phyloP scores from a whole-genome alignment of 805 yeast genomes.

The Cyberlindnera euphorbiiphila region DNA sequence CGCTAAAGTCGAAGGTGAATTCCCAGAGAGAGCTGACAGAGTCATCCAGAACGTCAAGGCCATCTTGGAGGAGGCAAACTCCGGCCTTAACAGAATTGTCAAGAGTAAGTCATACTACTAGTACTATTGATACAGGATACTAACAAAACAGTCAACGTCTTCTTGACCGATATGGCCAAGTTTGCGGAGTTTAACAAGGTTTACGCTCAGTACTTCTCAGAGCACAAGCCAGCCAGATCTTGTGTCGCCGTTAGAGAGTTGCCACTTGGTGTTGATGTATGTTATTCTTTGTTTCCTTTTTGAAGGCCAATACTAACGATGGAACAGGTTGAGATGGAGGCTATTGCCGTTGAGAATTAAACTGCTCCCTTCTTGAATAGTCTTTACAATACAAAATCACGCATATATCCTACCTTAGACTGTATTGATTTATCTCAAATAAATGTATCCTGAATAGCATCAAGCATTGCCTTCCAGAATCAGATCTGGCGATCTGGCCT shows the following conservation, averaged over 20 bases:
- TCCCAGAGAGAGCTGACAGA: slow-evolving; percentile 76
- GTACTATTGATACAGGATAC: slow-evolving; percentile 1
- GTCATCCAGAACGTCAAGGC: slow-evolving; percentile 62
- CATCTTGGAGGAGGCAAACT: slow-evolving; percentile 81
- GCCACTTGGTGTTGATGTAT: slow-evolving; percentile 75
- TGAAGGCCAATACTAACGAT: slow-evolving; percentile 16
- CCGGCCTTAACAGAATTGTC: slow-evolving; percentile 77
- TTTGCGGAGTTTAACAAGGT: slow-evolving; percentile 84
- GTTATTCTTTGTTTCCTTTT: slow-evolving; percentile 11
- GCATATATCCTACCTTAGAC: too few species aligned
- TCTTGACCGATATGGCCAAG: slow-evolving; percentile 84
- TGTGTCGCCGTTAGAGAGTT: slow-evolving; percentile 93
- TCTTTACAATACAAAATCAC: too few species aligned
- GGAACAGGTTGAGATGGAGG: slow-evolving; percentile 74
- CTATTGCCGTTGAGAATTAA: slow-evolving; percentile 71
- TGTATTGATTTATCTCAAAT: too few species aligned
- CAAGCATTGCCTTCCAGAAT: too few species aligned
- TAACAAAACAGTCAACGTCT: slow-evolving; percentile 50
- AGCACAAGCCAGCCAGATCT: slow-evolving; percentile 92
- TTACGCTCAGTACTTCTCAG: slow-evolving; percentile 70
- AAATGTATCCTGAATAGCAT: too few species aligned
- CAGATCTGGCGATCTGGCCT: too few species aligned
- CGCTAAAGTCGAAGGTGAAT: slow-evolving; percentile 71
- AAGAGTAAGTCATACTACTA: slow-evolving; percentile 44
- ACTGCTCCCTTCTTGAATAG: too few species aligned